A percentile compares a stretch with the other conserved stretches of the same genome.
Evolutionary conservation across 257 asterid species (phyloP).

Genomic region (Gentiana macrophylla): DNA sequence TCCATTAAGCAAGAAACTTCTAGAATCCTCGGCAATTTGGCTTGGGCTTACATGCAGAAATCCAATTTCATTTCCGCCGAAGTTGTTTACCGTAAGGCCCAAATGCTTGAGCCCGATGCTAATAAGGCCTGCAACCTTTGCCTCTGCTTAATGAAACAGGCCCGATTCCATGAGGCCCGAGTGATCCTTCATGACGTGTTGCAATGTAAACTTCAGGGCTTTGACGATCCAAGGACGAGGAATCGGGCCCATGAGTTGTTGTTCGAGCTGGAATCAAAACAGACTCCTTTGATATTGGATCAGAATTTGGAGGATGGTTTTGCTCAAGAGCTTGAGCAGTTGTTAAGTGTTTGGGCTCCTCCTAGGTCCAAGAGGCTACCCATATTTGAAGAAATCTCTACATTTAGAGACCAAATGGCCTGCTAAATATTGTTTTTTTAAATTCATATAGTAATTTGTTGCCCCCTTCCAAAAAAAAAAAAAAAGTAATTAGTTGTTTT

Average conservation of each 20-base stretch:
- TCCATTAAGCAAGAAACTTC: conserved; percentile 70
- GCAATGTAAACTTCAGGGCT: conserved; percentile 43
- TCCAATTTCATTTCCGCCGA: conserved; percentile 67
- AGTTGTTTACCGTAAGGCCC: conserved; percentile 71
- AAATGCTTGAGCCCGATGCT: conserved; percentile 72
- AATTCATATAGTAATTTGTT: too few relatives aligned
- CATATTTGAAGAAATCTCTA: conserved; percentile 70
- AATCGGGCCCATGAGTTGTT: conserved; percentile 47
- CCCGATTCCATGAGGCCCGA: conserved; percentile 49
- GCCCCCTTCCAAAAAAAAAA: too few relatives aligned
- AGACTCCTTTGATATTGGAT: conserved; percentile 21
- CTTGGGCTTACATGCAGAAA: conserved; percentile 90
- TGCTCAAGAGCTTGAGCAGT: conserved; percentile 39
- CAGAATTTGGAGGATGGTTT: conserved; percentile 45
- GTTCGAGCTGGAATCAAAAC: conserved; percentile 24
- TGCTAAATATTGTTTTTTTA: conserved; percentile 25
- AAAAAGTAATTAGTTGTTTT: too few relatives aligned
- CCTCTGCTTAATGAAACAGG: conserved; percentile 55
- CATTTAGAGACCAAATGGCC: conserved; percentile 67
- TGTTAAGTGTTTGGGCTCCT: conserved; percentile 51
- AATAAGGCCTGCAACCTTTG: conserved; percentile 77
- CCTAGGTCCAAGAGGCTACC: conserved; percentile 69
- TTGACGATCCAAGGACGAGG: conserved; percentile 44
- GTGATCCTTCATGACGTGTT: conserved; percentile 48
- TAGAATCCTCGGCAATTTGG: conserved; percentile 75